phyloP scores from a whole-genome alignment of 768 basidiomycete species.

The Tricholoma flavovirens region DNA sequence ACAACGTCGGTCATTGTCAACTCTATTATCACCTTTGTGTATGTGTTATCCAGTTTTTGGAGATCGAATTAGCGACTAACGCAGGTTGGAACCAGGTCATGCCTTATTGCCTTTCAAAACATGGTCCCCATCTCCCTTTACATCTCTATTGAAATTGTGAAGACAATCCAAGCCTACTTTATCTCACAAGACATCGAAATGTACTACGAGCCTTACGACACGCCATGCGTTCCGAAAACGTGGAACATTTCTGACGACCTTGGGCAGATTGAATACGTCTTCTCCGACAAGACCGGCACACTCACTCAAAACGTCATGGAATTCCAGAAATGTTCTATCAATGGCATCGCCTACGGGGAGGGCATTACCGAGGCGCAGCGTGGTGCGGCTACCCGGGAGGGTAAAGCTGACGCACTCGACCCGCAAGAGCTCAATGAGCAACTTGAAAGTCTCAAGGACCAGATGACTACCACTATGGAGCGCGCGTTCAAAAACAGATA shows the following conservation, averaged over 20 bases:
- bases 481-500: conserved; percentile 86
- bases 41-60: conserved; percentile 27
- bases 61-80: conserved; percentile 2
- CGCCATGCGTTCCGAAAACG: conserved; percentile 89
- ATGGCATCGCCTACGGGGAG: conserved; percentile 84
- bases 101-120: conserved; percentile 95
- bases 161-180: conserved; percentile 95
- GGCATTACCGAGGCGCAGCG: conserved; percentile 94
- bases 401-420: conserved; percentile 56
- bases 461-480: conserved; percentile 75
- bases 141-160: conserved; percentile 97
- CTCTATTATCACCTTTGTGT: conserved; percentile 88
- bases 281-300: conserved; percentile 92
- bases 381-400: conserved; percentile 83
- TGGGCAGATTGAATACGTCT: conserved; percentile 93
- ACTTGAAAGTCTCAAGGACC: conserved; percentile 57
- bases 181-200: conserved; percentile 95
- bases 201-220: conserved; percentile 86
- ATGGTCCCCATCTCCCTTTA: conserved; percentile 94
- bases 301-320: conserved; percentile 99
- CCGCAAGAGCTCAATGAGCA: conserved; percentile 67
- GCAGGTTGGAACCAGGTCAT: conserved; percentile 50
- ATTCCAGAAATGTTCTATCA: conserved; percentile 91
- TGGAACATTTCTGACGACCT: conserved; percentile 99
- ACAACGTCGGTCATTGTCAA: conserved; percentile 61